Evolutionary conservation across 257 asterid genomes (phyloP), one percentile per base, ranked within the genome.

Genomic region (Solanum microdontum): DNA sequence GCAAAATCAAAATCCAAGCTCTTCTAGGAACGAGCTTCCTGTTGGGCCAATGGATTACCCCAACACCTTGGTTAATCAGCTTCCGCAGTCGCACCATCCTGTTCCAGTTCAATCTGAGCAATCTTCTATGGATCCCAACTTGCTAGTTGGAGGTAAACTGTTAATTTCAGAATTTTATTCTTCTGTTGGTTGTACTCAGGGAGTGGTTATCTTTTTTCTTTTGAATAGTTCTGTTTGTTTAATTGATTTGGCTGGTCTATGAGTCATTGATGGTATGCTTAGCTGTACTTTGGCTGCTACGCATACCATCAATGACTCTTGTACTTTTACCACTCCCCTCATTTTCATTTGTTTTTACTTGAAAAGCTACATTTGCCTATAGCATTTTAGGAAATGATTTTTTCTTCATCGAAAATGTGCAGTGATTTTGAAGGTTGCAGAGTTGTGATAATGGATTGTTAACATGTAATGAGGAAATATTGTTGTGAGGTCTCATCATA

Each of bases 101-200:
- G 86, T 84, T 58, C 64, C 97, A 60, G 85, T 90, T 64, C 92
- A 91, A 17, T 88, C 93, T 33, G 96, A 95, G 75, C 90, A 88
- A 86, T 87, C 94, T 73, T 69, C 91, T 48, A 73, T 93, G 90
- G 97, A 95, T 86, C 94, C 94, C 28, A 91, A 84, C 89, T 84
- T 88, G 90, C 91, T 94, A 83, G 79, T 90, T 90, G 96, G 94
- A 93, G 99, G 99, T 97, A 92, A 28, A 28, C 36, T 28, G 40
- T 80, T 45, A 13, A 43, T 45, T 45, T 80, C 26, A 45, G 40
- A 13, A 19, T 30, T 48, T 48, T 82, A 5, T 82, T 48, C 70
- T 30, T 48, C 60, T 11, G 1, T 28, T 82, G 69, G 69, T 48
- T 26, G 30, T 82, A 82, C 15, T 79, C n/a, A 2, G 24, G 17